Evolutionary conservation across 2,329 filamentous ascomycete species (phyloP), one percentile per base, ranked within the genome.

Genomic region (Phoma herbarum): DNA sequence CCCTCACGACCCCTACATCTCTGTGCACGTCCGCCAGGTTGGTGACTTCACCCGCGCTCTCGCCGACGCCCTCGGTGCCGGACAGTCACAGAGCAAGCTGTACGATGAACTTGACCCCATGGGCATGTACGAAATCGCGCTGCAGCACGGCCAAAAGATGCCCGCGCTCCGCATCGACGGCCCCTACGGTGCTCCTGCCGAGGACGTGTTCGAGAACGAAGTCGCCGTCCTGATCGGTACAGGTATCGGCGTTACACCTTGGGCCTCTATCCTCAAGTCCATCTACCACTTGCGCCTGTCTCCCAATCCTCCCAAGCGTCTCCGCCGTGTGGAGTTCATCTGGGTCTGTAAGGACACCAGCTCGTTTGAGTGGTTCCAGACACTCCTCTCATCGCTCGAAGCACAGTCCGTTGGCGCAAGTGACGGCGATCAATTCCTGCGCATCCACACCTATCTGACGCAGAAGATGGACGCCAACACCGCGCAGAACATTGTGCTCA

Each of bases 351-450:
- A 91, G 77, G 93, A 97, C 73, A 97, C 93, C 0, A 90, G 87
- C 31, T 97, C 93, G 0, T 99, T 99, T 73, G 95, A 98, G 80
- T 99, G 95, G 95, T 98, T 99, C 83, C 95, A 99, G 77, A 93
- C 91, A 1, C 87, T 99, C 0, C 86, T 99, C 16, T 91, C 91
- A 0, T 96, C 92, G 0, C 89, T 99, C 22, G 95, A 99, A 79
- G 84, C 88, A 33, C 95, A 99, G 75, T 93, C 90, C 48, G 84
- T 86, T 59, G 85, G 88, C 69, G 76, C 75, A 7, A 60, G 70
- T 1, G 89, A 88, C 56, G 87, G 87, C 66, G 86, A 88, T 44
- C 93, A 98, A 73, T 99, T 99, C 85, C 83, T 99, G 71, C 92
- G 93, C 77, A 99, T 99, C 66, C 95, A 99, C 82, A 98, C 93